Conservation (phyloP, 1,284 basidiomycete genomes). For the Ceratobasidium sp. region DNA sequence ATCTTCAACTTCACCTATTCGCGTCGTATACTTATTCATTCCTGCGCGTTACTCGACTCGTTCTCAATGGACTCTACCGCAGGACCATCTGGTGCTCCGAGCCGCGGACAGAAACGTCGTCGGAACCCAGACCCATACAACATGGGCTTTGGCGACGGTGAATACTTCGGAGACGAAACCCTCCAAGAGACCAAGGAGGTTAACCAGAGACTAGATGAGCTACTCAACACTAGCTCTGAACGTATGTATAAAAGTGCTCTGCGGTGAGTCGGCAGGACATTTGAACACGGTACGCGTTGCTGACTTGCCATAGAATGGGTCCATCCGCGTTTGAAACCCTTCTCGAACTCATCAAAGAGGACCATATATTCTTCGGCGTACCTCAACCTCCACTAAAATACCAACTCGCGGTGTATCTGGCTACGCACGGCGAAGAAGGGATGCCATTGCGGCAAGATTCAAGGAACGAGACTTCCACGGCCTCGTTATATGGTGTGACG, state of each 20-base stretch:
- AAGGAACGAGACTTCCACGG: not conserved
- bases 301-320: not conserved
- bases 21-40: too few relatives aligned
- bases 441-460: not conserved
- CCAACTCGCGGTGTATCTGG: not conserved
- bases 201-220: not conserved
- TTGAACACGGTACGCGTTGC: not conserved
- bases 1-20: too few relatives aligned
- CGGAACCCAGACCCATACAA: too few relatives aligned
- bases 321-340: not conserved
- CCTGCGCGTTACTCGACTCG: too few relatives aligned
- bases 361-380: not conserved
- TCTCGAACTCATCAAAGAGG: not conserved
- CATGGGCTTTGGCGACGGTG: too few relatives aligned
- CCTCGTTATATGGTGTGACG: not conserved
- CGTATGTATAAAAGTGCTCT: not conserved
- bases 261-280: not conserved
- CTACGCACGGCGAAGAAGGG: not conserved
- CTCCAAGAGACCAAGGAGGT: too few relatives aligned
- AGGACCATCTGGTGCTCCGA: too few relatives aligned
- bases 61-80: too few relatives aligned
- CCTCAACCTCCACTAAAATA: not conserved
- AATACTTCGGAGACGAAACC: too few relatives aligned
- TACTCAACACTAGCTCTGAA: not conserved
- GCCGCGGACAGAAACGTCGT: too few relatives aligned